A percentile compares a stretch with the other conserved stretches of the same genome.
These are phyloP conservation scores for Neocucurbitaria cava DNA, from an alignment of 2,329 filamentous ascomycete genomes.

Conservation along the genomic window DNA sequence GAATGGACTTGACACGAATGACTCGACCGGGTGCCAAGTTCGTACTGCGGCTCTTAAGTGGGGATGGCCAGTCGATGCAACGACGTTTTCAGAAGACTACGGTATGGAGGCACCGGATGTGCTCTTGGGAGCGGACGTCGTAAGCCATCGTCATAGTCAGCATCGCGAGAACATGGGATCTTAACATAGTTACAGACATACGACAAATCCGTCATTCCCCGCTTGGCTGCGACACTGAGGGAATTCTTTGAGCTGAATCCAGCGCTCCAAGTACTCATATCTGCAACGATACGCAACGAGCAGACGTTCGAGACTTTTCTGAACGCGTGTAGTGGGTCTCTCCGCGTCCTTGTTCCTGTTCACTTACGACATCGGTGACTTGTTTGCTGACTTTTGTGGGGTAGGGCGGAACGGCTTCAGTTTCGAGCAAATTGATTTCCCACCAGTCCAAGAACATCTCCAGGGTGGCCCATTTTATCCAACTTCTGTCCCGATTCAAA, in stretches of 20 bases:
- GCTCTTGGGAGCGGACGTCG: slow-evolving; percentile 76
- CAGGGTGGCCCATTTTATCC: slow-evolving; percentile 72
- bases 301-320: slow-evolving; percentile 72
- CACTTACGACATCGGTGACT: slow-evolving; percentile 29
- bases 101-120: slow-evolving; percentile 62
- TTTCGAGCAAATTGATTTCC: slow-evolving; percentile 41
- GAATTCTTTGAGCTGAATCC: slow-evolving; percentile 67
- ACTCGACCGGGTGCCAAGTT: slow-evolving; percentile 41
- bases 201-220: slow-evolving; percentile 68
- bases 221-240: slow-evolving; percentile 69
- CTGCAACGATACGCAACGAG: slow-evolving; percentile 74
- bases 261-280: slow-evolving; percentile 66
- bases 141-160: slow-evolving; percentile 42
- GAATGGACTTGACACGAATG: slow-evolving; percentile 66
- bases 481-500: slow-evolving; percentile 65
- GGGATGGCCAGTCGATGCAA: slow-evolving; percentile 66
- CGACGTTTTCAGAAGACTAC: slow-evolving; percentile 63
- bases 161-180: slow-evolving; percentile 14
- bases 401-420: slow-evolving; percentile 49
- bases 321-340: slow-evolving; percentile 62
- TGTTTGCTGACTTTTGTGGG: slow-evolving; percentile 47
- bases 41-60: slow-evolving; percentile 66
- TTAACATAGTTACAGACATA: slow-evolving; percentile 64
- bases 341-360: slow-evolving; percentile 23
- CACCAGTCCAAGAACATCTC: slow-evolving; percentile 39